These are phyloP conservation scores for Mycosphaerella sp. DNA, from an alignment of 2,329 filamentous ascomycete species.

Conservation along the genomic window DNA sequence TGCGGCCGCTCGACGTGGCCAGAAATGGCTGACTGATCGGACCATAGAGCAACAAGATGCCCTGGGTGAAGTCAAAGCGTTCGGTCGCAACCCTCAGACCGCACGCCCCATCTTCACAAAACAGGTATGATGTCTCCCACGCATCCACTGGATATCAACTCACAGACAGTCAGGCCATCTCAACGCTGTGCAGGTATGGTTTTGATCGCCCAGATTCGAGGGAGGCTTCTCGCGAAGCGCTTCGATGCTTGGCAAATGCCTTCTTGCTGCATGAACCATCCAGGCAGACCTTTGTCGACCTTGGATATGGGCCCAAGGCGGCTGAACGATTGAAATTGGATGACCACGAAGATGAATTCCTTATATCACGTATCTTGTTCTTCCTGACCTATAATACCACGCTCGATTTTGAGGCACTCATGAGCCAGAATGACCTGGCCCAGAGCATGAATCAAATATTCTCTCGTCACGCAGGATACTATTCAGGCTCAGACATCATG, in stretches of 20 bases:
- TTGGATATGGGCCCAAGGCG: constrained; percentile 60
- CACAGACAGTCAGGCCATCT: constrained; percentile 56
- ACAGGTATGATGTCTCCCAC: constrained; percentile 47
- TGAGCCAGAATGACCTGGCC: constrained; percentile 60
- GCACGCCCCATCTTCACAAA: constrained; percentile 80
- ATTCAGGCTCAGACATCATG: constrained; percentile 41
- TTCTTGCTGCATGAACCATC: constrained; percentile 63
- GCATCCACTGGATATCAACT: not conserved
- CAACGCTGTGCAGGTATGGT: constrained; percentile 53
- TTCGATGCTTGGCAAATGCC: constrained; percentile 80
- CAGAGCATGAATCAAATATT: constrained; percentile 64
- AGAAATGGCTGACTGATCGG: constrained; percentile 10
- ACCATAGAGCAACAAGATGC: constrained; percentile 54
- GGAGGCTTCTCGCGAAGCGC: constrained; percentile 62
- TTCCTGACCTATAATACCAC: constrained; percentile 70
- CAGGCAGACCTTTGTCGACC: constrained; percentile 66
- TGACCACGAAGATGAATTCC: constrained; percentile 77
- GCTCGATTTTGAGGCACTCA: constrained; percentile 59
- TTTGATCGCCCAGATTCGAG: constrained; percentile 57
- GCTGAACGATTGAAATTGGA: constrained; percentile 66
- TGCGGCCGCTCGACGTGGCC: not conserved
- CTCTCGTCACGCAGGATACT: constrained; percentile 51
- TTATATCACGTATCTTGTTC: constrained; percentile 71
- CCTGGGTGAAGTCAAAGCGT: constrained; percentile 64
- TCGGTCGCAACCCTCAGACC: constrained; percentile 64